phyloP scores from a whole-genome alignment of 202 grass and related monocot genomes.

The Setaria viridis region DNA sequence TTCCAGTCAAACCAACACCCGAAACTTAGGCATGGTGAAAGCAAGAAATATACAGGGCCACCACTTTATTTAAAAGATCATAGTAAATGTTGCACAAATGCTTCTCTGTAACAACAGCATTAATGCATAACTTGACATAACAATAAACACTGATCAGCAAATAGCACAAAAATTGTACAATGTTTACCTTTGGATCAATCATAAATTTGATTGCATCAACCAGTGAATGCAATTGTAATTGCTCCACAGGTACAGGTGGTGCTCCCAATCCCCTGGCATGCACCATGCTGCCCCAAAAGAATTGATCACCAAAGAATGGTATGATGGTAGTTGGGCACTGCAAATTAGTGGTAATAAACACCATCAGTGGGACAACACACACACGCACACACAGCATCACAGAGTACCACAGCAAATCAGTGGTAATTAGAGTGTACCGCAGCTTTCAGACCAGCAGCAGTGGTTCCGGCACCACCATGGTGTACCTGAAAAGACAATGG shows the following conservation, averaged over 20 bases:
- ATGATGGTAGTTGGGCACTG: constrained; percentile 81
- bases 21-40: not conserved
- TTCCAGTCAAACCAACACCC: not conserved
- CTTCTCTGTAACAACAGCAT: not conserved
- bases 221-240: constrained; percentile 62
- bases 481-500: constrained; percentile 62
- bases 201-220: constrained; percentile 77
- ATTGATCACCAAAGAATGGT: constrained; percentile 87
- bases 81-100: not conserved
- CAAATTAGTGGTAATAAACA: constrained; percentile 31
- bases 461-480: constrained; percentile 82
- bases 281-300: constrained; percentile 78
- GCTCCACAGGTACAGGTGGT: constrained; percentile 68
- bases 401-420: not conserved
- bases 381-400: not conserved
- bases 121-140: not conserved
- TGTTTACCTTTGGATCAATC: constrained; percentile 74
- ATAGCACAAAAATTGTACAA: not conserved
- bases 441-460: constrained; percentile 76
- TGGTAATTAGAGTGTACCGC: constrained; percentile 43
- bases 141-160: not conserved
- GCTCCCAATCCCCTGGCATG: constrained; percentile 70
- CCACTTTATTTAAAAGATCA: not conserved
- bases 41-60: not conserved
- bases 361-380: not conserved